phyloP scores from a whole-genome alignment of 2,329 filamentous ascomycete genomes.

The Nothophaeocryptopus gaeumannii region DNA sequence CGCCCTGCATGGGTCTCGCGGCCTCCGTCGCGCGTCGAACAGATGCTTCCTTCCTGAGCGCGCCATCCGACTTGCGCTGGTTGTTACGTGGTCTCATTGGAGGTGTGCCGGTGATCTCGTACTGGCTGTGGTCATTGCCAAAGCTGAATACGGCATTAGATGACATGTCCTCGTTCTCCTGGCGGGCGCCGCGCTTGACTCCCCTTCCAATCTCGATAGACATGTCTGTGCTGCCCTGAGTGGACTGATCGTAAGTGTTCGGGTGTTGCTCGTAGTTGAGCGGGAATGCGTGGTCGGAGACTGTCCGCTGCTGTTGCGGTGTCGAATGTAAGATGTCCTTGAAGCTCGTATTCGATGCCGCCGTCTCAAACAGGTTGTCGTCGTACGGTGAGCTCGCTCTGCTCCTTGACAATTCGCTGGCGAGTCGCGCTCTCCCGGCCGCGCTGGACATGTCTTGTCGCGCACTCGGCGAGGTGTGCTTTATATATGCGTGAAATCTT shows the following conservation, averaged over 20 bases:
- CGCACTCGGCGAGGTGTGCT: too few species aligned
- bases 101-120: constrained; percentile 46
- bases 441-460: too few species aligned
- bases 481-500: too few species aligned
- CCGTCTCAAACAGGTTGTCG: constrained; percentile 18
- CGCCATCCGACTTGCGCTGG: constrained; percentile 36
- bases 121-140: constrained; percentile 48
- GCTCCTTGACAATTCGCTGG: too few species aligned
- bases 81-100: constrained; percentile 32
- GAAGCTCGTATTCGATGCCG: constrained; percentile 24
- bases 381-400: background rate
- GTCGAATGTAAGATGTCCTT: constrained; percentile 23
- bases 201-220: constrained; percentile 60
- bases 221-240: constrained; percentile 42
- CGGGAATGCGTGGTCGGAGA: constrained; percentile 10
- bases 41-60: constrained; percentile 46
- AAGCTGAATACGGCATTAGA: constrained; percentile 50
- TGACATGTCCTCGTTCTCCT: constrained; percentile 48
- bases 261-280: constrained; percentile 25
- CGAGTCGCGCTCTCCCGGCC: too few species aligned
- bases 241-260: constrained; percentile 20
- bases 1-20: constrained; percentile 33
- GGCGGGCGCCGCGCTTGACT: constrained; percentile 37
- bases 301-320: constrained; percentile 15
- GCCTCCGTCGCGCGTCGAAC: constrained; percentile 45